A percentile compares a stretch with the other conserved stretches of the same genome.
These are phyloP conservation scores for Rusavskia elegans DNA, from an alignment of 495 filamentous ascomycete species.

Conservation along the genomic window DNA sequence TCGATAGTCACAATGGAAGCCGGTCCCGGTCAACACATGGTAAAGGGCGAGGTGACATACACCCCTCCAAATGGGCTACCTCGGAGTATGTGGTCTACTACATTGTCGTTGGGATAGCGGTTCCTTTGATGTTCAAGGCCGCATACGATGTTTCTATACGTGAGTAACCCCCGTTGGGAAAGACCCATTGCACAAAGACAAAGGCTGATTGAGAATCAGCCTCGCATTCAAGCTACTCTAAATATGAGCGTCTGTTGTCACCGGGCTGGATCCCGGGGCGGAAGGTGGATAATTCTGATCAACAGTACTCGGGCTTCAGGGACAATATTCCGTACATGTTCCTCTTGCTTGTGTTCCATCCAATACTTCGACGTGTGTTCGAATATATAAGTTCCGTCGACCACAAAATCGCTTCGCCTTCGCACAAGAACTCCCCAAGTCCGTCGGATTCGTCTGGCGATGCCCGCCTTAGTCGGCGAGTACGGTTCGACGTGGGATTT, in stretches of 20 bases:
- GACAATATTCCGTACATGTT: slow-evolving; percentile 71
- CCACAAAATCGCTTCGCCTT: background rate
- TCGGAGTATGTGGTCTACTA: slow-evolving; percentile 79
- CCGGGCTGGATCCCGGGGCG: slow-evolving; percentile 91
- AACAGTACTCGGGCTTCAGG: slow-evolving; percentile 77
- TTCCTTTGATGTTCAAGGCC: slow-evolving; percentile 85
- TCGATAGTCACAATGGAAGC: background rate
- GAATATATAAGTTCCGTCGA: slow-evolving; percentile 23
- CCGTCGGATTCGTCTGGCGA: slow-evolving; percentile 32
- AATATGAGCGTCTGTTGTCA: slow-evolving; percentile 53
- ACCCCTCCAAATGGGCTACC: slow-evolving; percentile 64
- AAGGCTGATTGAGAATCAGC: slow-evolving; percentile 32
- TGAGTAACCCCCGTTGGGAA: slow-evolving; percentile 16
- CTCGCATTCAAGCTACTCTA: slow-evolving; percentile 63
- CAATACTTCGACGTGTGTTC: slow-evolving; percentile 57
- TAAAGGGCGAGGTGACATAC: slow-evolving; percentile 21
- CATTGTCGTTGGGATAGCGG: slow-evolving; percentile 43
- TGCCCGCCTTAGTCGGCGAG: slow-evolving; percentile 55
- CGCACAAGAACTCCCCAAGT: slow-evolving; percentile 2
- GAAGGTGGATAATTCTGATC: slow-evolving; percentile 83
- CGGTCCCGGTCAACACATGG: slow-evolving; percentile 24
- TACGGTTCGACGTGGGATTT: slow-evolving; percentile 72
- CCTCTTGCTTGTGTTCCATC: slow-evolving; percentile 56
- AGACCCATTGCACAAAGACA: background rate
- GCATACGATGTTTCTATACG: slow-evolving; percentile 76